Evolutionary conservation across 495 filamentous ascomycete species (phyloP).

Genomic region (Trypethelium eluteriae): DNA sequence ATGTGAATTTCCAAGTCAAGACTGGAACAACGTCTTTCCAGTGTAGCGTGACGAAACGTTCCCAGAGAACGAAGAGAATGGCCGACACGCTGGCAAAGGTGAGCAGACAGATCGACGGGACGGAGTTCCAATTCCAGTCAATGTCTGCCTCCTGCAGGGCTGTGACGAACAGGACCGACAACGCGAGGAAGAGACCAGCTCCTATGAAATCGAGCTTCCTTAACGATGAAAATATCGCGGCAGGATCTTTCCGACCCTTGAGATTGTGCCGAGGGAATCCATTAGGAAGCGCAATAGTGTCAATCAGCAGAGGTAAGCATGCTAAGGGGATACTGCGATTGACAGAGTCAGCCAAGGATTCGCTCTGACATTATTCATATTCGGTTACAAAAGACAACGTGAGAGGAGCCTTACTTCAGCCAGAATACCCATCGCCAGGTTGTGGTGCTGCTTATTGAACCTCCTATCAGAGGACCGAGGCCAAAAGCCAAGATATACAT

Average conservation of each 20-base stretch:
- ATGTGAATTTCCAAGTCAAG: neutral
- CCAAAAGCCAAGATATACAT: neutral
- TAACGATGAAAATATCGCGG: neutral
- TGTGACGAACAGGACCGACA: neutral
- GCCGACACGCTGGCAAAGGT: neutral
- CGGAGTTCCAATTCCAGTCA: neutral
- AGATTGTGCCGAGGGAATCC: neutral
- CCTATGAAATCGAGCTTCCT: neutral
- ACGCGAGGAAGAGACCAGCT: neutral
- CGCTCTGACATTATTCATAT: neutral
- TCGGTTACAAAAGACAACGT: neutral
- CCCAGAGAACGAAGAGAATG: neutral
- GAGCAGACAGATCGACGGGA: neutral
- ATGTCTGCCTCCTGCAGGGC: neutral
- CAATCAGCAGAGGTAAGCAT: neutral
- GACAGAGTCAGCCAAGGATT: neutral
- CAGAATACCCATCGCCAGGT: neutral
- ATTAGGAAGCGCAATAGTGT: neutral
- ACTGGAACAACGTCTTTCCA: neutral
- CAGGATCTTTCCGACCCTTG: neutral
- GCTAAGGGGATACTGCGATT: neutral
- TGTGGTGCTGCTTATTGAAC: neutral
- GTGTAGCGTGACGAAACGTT: neutral
- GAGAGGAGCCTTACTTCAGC: neutral
- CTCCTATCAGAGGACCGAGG: neutral